Conservation (phyloP, 108 stramenopile species). For the Cyclostephanos tholiformis region DNA sequence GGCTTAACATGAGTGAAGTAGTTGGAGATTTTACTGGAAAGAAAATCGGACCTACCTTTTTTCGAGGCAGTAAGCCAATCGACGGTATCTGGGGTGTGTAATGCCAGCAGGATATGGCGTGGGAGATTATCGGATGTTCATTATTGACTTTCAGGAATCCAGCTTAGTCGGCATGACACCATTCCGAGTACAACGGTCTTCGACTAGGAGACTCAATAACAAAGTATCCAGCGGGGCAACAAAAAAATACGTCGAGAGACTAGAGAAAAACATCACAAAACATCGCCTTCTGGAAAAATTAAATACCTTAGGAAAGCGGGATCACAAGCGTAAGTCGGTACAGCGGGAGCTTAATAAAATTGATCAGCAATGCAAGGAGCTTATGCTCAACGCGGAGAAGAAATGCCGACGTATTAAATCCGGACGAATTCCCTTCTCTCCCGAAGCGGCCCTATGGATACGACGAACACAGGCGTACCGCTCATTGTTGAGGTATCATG, state of each 20-base stretch:
- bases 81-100: slow-evolving; percentile 3
- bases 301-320: too few relatives aligned
- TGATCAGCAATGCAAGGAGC: not conserved
- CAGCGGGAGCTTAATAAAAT: not conserved
- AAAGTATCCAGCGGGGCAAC: slow-evolving; percentile 5
- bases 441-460: too few relatives aligned
- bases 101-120: slow-evolving; percentile 21
- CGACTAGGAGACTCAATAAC: not conserved
- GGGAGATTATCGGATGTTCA: slow-evolving; percentile 15
- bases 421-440: too few relatives aligned
- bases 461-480: not conserved
- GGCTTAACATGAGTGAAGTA: too few relatives aligned
- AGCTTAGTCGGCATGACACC: not conserved
- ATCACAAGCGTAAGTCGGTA: too few relatives aligned
- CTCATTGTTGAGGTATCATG: not conserved
- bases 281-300: too few relatives aligned
- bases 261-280: not conserved
- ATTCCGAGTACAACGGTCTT: not conserved
- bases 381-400: not conserved
- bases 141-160: not conserved
- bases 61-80: too few relatives aligned
- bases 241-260: too few relatives aligned
- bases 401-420: too few relatives aligned
- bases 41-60: too few relatives aligned
- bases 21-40: too few relatives aligned